Base-by-base conservation (phyloP, 768 basidiomycete species). In the Boletus huronensis region DNA sequence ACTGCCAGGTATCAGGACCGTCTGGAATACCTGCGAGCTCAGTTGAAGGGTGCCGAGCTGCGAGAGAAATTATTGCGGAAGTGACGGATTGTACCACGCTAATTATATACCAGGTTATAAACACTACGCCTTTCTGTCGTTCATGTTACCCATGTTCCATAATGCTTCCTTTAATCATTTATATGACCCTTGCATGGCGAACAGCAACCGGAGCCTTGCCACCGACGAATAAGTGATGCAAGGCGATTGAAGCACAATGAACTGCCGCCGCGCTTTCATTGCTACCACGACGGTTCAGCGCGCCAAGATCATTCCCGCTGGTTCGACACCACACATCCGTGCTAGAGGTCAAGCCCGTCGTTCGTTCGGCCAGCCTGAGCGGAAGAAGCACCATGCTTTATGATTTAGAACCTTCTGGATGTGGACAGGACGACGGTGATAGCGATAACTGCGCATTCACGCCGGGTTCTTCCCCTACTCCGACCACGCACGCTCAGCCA, bases 1-100 rank as follows among this genome's bases (percentile, higher is more conserved):
- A 79, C 78, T 32, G 75, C 73, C 58, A 80, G 89, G 60, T 93
- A 93, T 63, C 85, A 88, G 52, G 80, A 80, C 32, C 83, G 90
- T 44, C 68, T 93, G 64, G 89, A 90, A 58, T 93, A 88, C 66
- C 73, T 93, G 61, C 81, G 87, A 34, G 90, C 90, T 35, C 87
- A 88, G 71, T 66, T 93, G 65, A 91, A 90, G 72, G 86, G 87
- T 19, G 90, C 89, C 2, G 87, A 91, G 72, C 67, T 93, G 64
- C 88, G 87, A 58, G 91, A 93, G 74, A 89, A 90, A 68, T 71
- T 93, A 61, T 60, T 87, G 75, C 82, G 80, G 66, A 85, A 79
- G 67, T 84, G 60, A 75, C 42, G 25, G 48, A 40, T 32, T 52
- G 43, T 51, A 25, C 17, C 40, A 32, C 48, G 25, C 48, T 54